phyloP scores from a whole-genome alignment of 306 rosid genomes.

The Chamaecrista fasciculata region DNA sequence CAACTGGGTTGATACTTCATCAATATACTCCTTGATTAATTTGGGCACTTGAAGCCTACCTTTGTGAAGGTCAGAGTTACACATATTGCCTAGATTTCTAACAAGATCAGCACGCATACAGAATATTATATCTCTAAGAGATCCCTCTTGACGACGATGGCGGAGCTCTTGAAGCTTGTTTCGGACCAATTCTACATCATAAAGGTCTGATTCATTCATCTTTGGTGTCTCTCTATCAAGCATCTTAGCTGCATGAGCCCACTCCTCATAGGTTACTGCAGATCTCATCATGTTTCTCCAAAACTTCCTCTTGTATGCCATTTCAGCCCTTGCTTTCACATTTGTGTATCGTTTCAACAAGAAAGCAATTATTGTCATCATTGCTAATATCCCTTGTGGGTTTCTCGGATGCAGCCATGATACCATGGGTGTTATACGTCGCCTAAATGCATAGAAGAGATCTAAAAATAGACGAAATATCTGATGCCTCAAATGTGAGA shows the following conservation, averaged over 20 bases:
- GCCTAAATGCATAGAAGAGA: slow-evolving; percentile 42
- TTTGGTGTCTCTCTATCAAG: slow-evolving; percentile 78
- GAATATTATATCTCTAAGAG: slow-evolving; percentile 70
- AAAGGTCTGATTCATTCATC: slow-evolving; percentile 69
- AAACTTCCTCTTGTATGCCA: slow-evolving; percentile 77
- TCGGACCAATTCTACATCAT: slow-evolving; percentile 68
- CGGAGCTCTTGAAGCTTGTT: slow-evolving; percentile 79
- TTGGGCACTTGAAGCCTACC: slow-evolving; percentile 75
- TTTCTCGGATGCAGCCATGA: slow-evolving; percentile 79
- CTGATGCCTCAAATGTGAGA: slow-evolving; percentile 64
- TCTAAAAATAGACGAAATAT: slow-evolving; percentile 36
- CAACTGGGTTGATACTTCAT: slow-evolving; percentile 78
- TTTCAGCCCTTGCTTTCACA: slow-evolving; percentile 67
- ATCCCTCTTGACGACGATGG: slow-evolving; percentile 69
- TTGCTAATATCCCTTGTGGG: slow-evolving; percentile 81
- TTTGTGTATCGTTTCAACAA: slow-evolving; percentile 67
- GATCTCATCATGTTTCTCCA: slow-evolving; percentile 89
- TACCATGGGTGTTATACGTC: slow-evolving; percentile 44
- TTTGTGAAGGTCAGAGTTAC: slow-evolving; percentile 80
- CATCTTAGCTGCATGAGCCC: slow-evolving; percentile 97
- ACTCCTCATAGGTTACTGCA: slow-evolving; percentile 83
- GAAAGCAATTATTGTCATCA: slow-evolving; percentile 76
- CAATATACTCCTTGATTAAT: slow-evolving; percentile 80
- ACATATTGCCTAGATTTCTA: slow-evolving; percentile 83
- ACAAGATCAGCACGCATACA: slow-evolving; percentile 88